phyloP scores from a whole-genome alignment of 2,329 filamentous ascomycete genomes.

The Phialophora tarda region DNA sequence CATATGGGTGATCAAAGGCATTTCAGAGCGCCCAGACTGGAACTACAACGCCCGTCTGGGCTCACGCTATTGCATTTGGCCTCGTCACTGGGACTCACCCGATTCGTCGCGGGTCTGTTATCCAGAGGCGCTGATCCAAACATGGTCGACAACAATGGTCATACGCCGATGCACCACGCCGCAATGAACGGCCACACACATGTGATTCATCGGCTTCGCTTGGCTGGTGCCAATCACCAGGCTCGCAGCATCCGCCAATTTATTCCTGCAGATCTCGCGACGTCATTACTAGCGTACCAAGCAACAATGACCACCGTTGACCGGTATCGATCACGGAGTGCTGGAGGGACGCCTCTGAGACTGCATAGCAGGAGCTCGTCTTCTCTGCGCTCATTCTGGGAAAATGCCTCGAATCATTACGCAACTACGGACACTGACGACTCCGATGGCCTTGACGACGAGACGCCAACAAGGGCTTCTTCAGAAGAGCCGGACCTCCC shows the following conservation, averaged over 20 bases:
- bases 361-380: slow-evolving; percentile 67
- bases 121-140: slow-evolving; percentile 79
- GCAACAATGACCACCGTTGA: slow-evolving; percentile 67
- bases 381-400: slow-evolving; percentile 71
- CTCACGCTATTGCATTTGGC: slow-evolving; percentile 83
- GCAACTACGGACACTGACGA: slow-evolving; percentile 51
- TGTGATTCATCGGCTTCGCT: slow-evolving; percentile 75
- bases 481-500: slow-evolving; percentile 22
- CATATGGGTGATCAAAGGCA: slow-evolving; percentile 64
- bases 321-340: slow-evolving; percentile 70
- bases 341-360: slow-evolving; percentile 60
- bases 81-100: slow-evolving; percentile 73
- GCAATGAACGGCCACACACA: slow-evolving; percentile 75
- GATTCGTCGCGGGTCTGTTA: slow-evolving; percentile 77
- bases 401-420: slow-evolving; percentile 53
- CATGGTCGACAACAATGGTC: slow-evolving; percentile 76
- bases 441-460: slow-evolving; percentile 47
- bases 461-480: slow-evolving; percentile 21
- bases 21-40: slow-evolving; percentile 63
- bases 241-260: slow-evolving; percentile 73
- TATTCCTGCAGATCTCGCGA: slow-evolving; percentile 72
- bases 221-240: slow-evolving; percentile 73
- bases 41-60: slow-evolving; percentile 68
- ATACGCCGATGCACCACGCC: slow-evolving; percentile 81
- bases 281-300: slow-evolving; percentile 67